Base-by-base conservation (phyloP, 2,329 filamentous ascomycete species). In the Didymella glomerata region DNA sequence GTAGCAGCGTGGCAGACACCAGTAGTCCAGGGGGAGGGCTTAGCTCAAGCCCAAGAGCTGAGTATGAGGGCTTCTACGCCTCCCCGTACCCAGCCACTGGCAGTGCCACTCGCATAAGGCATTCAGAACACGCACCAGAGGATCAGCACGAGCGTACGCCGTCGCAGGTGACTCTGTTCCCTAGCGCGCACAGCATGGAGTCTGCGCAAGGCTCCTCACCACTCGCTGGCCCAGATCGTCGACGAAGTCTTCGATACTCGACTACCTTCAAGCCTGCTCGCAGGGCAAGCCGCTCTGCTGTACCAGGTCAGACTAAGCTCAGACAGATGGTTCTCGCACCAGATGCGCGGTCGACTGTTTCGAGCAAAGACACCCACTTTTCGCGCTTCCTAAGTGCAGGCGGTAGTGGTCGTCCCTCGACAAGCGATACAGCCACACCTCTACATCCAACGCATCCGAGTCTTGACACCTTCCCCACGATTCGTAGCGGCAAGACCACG, bases 1-100 rank as follows among this genome's bases (percentile, higher is more conserved):
- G 76, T 14, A 79, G 77, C 55, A 79, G 77, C 57, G 52, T 76
- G 16, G 76, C 76, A 41, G 69, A 77, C 44, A 74, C 64, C 8
- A 78, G 75, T 56, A 77, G 75, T 32, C 73, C 72, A 11, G 73
- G 71, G 38, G 61, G 61, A 4, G 55, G 46, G 13, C 62, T 64
- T 32, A 69, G 57, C 54, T 72, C 67, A 25, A 69, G 63, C 48
- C 47, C 54, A n/a, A 57, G 44, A 41, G 54, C 61, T 18, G 58
- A 60, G 4, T 63, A 65, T 22, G 50, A 57, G 16, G 66, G 64
- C 0, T 74, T 71, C 57, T 71, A 74, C 28, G 59, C 62, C 24
- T 59, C 63, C 4, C 68, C 70, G 1, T 70, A 62, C 18, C 63
- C 64, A 49, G 65, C 57, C 10, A 65, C 55, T 4, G 58, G 65